Percentiles rank a stretch among this genome's conserved stretches.
These are phyloP conservation scores for Amanita fuliginea DNA, from an alignment of 768 basidiomycete genomes.

Conservation along the genomic window DNA sequence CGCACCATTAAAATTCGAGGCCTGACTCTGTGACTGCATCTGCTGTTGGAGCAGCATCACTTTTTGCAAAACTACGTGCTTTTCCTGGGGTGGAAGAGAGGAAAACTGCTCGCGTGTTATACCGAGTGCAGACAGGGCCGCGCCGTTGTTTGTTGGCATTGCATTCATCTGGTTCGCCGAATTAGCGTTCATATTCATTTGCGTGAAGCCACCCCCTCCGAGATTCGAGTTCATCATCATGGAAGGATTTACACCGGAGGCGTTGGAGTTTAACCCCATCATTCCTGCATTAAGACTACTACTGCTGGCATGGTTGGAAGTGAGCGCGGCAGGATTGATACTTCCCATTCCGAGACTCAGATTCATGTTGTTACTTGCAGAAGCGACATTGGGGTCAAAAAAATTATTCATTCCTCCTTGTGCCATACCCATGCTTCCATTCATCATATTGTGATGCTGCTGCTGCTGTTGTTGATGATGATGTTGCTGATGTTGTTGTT, in stretches of 20 bases:
- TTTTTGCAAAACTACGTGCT: constrained; percentile 14
- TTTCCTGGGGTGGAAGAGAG: constrained; percentile 14
- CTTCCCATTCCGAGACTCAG: constrained; percentile 9
- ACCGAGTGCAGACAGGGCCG: constrained; percentile 10
- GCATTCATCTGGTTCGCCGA: constrained; percentile 5
- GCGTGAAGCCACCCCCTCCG: constrained; percentile 7
- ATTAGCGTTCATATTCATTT: constrained; percentile 8
- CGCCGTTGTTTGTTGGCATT: constrained; percentile 6
- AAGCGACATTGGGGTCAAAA: constrained; percentile 8
- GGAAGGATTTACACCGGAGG: constrained; percentile 7
- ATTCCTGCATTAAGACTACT: constrained; percentile 2
- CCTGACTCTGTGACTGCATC: constrained; percentile 8
- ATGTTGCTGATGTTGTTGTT: constrained; percentile 21
- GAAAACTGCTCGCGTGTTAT: constrained; percentile 22
- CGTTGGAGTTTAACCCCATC: constrained; percentile 1
- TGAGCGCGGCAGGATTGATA: constrained; percentile 13
- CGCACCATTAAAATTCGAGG: not conserved
- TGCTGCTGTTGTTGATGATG: constrained; percentile 17
- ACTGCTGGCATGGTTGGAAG: not conserved
- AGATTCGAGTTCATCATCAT: constrained; percentile 10
- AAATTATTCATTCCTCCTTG: constrained; percentile 5
- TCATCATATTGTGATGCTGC: constrained; percentile 6
- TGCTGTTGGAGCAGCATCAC: constrained; percentile 12
- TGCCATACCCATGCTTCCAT: constrained; percentile 6
- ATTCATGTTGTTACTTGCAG: constrained; percentile 12